Evolutionary conservation across 2,329 filamentous ascomycete genomes (phyloP).

Genomic region (Exophiala alcalophila): DNA sequence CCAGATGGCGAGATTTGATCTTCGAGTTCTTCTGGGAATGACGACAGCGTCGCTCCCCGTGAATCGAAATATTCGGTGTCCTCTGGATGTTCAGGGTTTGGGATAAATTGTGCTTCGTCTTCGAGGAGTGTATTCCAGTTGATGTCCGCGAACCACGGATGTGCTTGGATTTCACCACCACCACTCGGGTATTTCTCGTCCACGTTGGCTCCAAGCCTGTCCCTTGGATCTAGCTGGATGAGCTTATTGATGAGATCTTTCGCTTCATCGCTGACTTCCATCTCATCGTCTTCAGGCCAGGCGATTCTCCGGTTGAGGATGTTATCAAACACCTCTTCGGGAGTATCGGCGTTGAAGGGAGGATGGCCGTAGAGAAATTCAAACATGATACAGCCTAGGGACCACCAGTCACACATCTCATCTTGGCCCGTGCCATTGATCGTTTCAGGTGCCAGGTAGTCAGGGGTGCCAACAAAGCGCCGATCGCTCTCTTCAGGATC

Average conservation of each 20-base stretch:
- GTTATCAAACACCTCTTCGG: slow-evolving; percentile 94
- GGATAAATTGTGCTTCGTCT: slow-evolving; percentile 93
- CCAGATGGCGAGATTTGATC: slow-evolving; percentile 78
- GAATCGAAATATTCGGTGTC: slow-evolving; percentile 98
- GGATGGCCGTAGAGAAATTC: slow-evolving; percentile 92
- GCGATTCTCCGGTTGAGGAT: slow-evolving; percentile 85
- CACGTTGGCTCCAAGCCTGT: slow-evolving; percentile 80
- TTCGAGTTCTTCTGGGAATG: slow-evolving; percentile 91
- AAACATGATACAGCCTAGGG: slow-evolving; percentile 95
- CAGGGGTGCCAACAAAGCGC: slow-evolving; percentile 92
- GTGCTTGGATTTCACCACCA: slow-evolving; percentile 84
- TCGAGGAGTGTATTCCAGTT: slow-evolving; percentile 91
- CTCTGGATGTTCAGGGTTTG: slow-evolving; percentile 86
- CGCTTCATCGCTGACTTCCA: slow-evolving; percentile 74
- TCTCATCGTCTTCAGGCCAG: slow-evolving; percentile 83
- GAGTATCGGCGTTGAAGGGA: slow-evolving; percentile 85
- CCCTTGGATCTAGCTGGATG: slow-evolving; percentile 76
- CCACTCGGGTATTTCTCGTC: slow-evolving; percentile 79
- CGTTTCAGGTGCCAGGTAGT: slow-evolving; percentile 95
- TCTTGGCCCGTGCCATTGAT: slow-evolving; percentile 94
- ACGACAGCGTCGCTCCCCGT: slow-evolving; percentile 84
- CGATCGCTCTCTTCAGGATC: slow-evolving; percentile 91
- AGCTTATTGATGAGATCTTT: slow-evolving; percentile 93
- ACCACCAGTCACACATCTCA: slow-evolving; percentile 99
- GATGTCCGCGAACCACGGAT: slow-evolving; percentile 82